Percentiles rank a stretch among this genome's conserved stretches.
Conservation (phyloP, 805 yeast genomes). For the Kuraishia piskuri region DNA sequence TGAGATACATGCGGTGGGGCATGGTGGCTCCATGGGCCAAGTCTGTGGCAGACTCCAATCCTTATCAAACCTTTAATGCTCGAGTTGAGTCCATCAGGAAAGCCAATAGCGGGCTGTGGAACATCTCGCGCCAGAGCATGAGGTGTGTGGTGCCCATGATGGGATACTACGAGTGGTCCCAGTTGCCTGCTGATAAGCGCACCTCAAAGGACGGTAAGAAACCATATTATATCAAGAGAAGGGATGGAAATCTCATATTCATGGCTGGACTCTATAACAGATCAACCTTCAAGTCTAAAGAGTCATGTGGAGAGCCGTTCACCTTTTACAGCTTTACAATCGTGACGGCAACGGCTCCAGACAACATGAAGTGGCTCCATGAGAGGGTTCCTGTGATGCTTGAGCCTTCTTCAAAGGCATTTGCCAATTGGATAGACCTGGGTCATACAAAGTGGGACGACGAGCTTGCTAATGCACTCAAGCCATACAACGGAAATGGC, state of each 20-base stretch:
- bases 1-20: slow-evolving; percentile 72
- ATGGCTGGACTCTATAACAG: slow-evolving; percentile 50
- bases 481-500: slow-evolving; percentile 23
- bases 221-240: slow-evolving; percentile 61
- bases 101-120: slow-evolving; percentile 49
- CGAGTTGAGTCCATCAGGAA: slow-evolving; percentile 49
- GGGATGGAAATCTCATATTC: slow-evolving; percentile 44
- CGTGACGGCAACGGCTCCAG: slow-evolving; percentile 64
- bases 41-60: slow-evolving; percentile 20
- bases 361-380: slow-evolving; percentile 61
- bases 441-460: slow-evolving; percentile 25
- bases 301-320: slow-evolving; percentile 15
- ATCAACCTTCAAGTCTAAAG: slow-evolving; percentile 1
- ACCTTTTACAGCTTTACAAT: slow-evolving; percentile 49
- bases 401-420: slow-evolving; percentile 45
- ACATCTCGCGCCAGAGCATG: slow-evolving; percentile 29
- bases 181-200: slow-evolving; percentile 12
- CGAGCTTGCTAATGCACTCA: slow-evolving; percentile 30
- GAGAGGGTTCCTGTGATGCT: slow-evolving; percentile 70
- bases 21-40: slow-evolving; percentile 62
- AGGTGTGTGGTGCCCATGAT: slow-evolving; percentile 73
- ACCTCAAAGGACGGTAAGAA: slow-evolving; percentile 27
- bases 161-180: slow-evolving; percentile 83
- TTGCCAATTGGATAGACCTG: slow-evolving; percentile 59
- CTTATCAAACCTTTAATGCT: slow-evolving; percentile 63